A percentile compares a stretch with the other conserved stretches of the same genome.
phyloP scores from a whole-genome alignment of 75 land plant genomes.

The Pinus tabuliformis region DNA sequence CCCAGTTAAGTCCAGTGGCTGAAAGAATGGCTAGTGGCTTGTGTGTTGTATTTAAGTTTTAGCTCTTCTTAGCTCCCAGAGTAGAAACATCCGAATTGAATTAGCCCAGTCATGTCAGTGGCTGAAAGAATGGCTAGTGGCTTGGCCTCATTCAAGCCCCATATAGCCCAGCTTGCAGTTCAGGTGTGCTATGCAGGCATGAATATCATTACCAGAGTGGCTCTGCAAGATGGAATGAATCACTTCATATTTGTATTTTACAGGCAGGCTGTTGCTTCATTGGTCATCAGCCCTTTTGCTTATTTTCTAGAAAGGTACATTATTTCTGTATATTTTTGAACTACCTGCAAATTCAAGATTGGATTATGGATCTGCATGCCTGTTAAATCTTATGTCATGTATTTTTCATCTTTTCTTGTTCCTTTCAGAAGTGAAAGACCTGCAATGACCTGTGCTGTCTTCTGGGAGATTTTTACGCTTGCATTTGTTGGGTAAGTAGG shows the following conservation, averaged over 20 bases:
- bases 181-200: conserved; percentile 3
- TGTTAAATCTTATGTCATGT: not conserved
- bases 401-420: not conserved
- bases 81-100: not conserved
- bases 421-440: not conserved
- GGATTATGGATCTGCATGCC: not conserved
- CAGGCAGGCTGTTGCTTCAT: conserved; percentile 5
- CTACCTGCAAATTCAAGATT: not conserved
- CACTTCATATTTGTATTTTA: not conserved
- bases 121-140: not conserved
- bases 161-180: not conserved
- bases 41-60: not conserved
- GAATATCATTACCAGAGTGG: conserved; percentile 1
- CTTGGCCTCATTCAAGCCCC: not conserved
- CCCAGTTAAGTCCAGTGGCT: too few species aligned
- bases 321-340: not conserved
- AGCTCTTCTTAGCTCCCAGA: not conserved
- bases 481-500: not conserved
- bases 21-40: too few species aligned
- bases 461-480: not conserved
- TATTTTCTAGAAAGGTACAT: conserved; percentile 11
- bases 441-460: conserved; percentile 1
- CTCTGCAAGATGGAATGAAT: not conserved
- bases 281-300: conserved; percentile 8
- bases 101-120: too few species aligned